Evolutionary conservation across 805 yeast genomes (phyloP).

Genomic region (Lipomyces oligophaga): DNA sequence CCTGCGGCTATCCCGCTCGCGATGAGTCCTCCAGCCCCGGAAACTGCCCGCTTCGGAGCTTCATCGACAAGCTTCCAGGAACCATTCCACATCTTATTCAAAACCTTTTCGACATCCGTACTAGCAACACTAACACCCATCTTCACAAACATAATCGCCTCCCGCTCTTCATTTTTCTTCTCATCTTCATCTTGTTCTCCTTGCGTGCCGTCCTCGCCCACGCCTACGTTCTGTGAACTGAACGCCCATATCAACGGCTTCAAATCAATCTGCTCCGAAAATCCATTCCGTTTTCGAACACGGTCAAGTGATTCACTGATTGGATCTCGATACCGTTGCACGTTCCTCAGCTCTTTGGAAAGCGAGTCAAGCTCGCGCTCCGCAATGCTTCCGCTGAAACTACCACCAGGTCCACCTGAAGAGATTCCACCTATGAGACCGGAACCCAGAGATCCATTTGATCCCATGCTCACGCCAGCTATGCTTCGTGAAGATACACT

Average conservation of each 20-base stretch:
- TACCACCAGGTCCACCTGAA: too few relatives aligned
- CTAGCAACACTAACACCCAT: not conserved
- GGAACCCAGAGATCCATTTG: not conserved
- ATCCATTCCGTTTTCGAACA: slow-evolving; percentile 12
- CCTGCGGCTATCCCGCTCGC: too few relatives aligned
- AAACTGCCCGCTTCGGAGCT: not conserved
- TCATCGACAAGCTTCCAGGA: slow-evolving; percentile 24
- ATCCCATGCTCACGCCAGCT: not conserved
- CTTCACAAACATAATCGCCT: slow-evolving; percentile 1
- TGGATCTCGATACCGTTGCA: slow-evolving; percentile 26
- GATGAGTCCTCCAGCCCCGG: too few relatives aligned
- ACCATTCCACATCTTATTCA: slow-evolving; percentile 23
- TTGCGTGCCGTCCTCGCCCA: not conserved
- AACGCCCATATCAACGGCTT: slow-evolving; percentile 10
- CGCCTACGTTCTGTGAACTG: not conserved
- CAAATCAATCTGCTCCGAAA: slow-evolving; percentile 4
- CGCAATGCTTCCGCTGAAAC: slow-evolving; percentile 4
- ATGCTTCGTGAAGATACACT: not conserved
- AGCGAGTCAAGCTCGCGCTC: slow-evolving; percentile 19
- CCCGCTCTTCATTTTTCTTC: not conserved
- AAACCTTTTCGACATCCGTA: slow-evolving; percentile 8
- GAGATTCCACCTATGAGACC: too few relatives aligned
- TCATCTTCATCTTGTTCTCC: not conserved
- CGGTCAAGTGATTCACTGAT: slow-evolving; percentile 22
- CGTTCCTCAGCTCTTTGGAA: slow-evolving; percentile 26